phyloP scores from a whole-genome alignment of 805 yeast genomes.

The Barnettozyma sucrosica region DNA sequence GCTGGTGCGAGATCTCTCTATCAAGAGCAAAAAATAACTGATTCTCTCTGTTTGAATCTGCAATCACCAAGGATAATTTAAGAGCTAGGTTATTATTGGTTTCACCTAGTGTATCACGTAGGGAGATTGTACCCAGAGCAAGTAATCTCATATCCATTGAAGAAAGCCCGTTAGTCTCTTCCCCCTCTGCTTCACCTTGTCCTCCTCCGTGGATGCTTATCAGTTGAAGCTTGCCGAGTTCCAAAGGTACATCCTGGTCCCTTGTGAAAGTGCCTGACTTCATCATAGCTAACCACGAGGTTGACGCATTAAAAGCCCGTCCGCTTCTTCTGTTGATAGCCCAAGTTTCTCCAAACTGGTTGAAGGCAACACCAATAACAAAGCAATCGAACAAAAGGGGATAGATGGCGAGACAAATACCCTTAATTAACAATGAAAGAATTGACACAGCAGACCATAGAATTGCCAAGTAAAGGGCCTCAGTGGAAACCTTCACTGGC shows the following conservation, averaged over 20 bases:
- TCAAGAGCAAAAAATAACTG: background rate
- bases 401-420: background rate
- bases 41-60: background rate
- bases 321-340: background rate
- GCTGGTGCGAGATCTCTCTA: background rate
- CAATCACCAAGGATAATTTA: background rate
- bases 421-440: background rate
- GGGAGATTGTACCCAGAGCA: background rate
- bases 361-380: background rate
- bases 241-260: background rate
- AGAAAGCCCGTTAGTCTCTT: background rate
- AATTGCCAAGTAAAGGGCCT: background rate
- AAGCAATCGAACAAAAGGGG: background rate
- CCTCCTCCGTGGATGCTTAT: background rate
- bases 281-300: too few species aligned
- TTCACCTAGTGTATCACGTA: background rate
- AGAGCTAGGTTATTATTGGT: background rate
- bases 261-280: background rate
- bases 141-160: background rate
- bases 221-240: background rate
- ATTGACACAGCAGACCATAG: background rate
- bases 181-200: background rate
- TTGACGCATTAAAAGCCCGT: too few species aligned
- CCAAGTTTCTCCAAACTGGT: background rate
- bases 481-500: background rate